Evolutionary conservation across 805 yeast genomes (phyloP).

Genomic region (Nakazawaea sp.): DNA sequence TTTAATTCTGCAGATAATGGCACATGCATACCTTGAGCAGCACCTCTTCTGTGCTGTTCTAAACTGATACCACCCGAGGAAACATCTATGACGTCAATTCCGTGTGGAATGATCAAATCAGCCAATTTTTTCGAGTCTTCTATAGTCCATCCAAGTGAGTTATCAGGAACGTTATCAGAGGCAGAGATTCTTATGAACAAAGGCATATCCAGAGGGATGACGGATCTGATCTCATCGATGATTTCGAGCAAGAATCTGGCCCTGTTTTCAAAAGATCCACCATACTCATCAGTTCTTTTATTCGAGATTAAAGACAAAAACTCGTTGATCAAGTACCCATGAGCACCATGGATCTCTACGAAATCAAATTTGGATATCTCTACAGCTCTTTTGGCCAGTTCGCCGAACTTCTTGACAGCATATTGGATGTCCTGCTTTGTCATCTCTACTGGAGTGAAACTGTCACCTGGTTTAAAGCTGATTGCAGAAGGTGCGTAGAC

Average conservation of each 20-base stretch:
- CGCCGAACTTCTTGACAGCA: conserved; percentile 32
- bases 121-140: conserved; percentile 37
- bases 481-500: conserved; percentile 40
- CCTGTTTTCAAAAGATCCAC: conserved; percentile 57
- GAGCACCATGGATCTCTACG: conserved; percentile 60
- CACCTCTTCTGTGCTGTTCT: conserved; percentile 22
- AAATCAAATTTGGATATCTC: conserved; percentile 51
- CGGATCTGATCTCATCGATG: conserved; percentile 32
- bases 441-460: conserved; percentile 31
- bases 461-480: conserved; percentile 17
- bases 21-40: conserved; percentile 27
- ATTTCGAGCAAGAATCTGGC: conserved; percentile 41
- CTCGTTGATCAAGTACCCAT: conserved; percentile 48
- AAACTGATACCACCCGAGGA: conserved; percentile 45
- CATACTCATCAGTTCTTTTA: conserved; percentile 54
- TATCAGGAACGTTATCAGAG: conserved; percentile 28
- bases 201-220: conserved; percentile 34
- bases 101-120: conserved; percentile 30
- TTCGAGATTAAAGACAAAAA: conserved; percentile 42
- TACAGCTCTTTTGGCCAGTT: conserved; percentile 42
- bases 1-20: conserved; percentile 35
- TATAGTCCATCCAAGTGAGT: conserved; percentile 26
- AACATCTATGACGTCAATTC: conserved; percentile 46
- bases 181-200: conserved; percentile 42
- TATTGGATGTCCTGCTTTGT: conserved; percentile 32